Percentiles rank a stretch among this genome's conserved stretches.
These are phyloP conservation scores for Pistacia atlantica DNA, from an alignment of 345 rosid species.

Conservation along the genomic window DNA sequence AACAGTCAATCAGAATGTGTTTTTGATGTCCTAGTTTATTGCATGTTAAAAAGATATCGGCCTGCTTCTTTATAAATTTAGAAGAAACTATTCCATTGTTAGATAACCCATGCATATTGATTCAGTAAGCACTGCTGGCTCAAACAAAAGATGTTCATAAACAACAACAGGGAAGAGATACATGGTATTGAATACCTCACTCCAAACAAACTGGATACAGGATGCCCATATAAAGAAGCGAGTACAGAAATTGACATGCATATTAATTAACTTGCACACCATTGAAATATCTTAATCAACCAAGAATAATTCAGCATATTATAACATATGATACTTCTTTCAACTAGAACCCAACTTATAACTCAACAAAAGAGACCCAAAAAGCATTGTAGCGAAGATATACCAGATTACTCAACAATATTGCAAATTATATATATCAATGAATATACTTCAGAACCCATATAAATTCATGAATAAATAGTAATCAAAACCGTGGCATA, in stretches of 20 bases:
- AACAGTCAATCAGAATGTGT: too few species aligned
- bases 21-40: too few species aligned
- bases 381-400: too few species aligned
- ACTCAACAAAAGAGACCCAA: neutral
- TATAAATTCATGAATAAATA: neutral
- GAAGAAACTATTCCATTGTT: too few species aligned
- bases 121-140: neutral
- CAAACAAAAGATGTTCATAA: neutral
- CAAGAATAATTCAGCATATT: neutral
- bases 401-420: neutral
- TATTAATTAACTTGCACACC: slow-evolving; percentile 30
- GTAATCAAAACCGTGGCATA: neutral
- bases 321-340: neutral
- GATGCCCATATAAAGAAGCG: neutral
- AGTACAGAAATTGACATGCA: too few species aligned
- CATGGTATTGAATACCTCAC: neutral
- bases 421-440: neutral
- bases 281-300: neutral
- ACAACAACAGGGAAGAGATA: neutral
- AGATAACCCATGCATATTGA: neutral
- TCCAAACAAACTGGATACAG: neutral
- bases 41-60: too few species aligned
- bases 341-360: neutral
- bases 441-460: neutral
- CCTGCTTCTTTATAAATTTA: too few species aligned